Evolutionary conservation across 345 rosid species (phyloP).

Genomic region (Camelina sativa): DNA sequence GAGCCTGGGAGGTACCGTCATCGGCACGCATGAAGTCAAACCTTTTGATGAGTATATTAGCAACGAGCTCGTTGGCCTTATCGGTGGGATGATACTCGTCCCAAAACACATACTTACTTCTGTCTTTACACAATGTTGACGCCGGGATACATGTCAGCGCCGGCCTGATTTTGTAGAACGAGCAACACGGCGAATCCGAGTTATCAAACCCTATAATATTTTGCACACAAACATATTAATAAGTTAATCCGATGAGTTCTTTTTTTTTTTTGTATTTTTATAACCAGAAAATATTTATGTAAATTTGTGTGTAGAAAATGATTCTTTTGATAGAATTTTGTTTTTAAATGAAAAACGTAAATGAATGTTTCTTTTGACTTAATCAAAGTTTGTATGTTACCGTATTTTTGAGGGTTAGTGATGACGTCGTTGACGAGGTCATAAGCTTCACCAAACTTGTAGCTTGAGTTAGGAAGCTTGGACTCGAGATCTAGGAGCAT

Average conservation of each 20-base stretch:
- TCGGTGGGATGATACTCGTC: slow-evolving; percentile 98
- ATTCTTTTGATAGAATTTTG: no score
- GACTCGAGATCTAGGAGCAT: slow-evolving; percentile 50
- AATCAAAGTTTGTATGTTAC: slow-evolving; percentile 38
- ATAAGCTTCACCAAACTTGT: slow-evolving; percentile 84
- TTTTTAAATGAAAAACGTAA: not conserved
- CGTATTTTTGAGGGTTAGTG: slow-evolving; percentile 67
- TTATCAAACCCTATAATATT: slow-evolving; percentile 64
- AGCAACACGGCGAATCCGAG: slow-evolving; percentile 89
- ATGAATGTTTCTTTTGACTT: not conserved
- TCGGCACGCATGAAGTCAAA: slow-evolving; percentile 57
- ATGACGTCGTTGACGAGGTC: slow-evolving; percentile 79
- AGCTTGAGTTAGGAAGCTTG: slow-evolving; percentile 58
- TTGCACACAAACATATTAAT: not conserved
- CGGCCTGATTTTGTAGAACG: slow-evolving; percentile 79
- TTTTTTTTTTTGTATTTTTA: no score
- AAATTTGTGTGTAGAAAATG: not conserved
- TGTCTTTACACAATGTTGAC: slow-evolving; percentile 75
- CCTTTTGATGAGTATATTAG: slow-evolving; percentile 78
- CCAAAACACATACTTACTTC: slow-evolving; percentile 95
- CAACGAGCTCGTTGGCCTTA: slow-evolving; percentile 74
- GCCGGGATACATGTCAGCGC: slow-evolving; percentile 90
- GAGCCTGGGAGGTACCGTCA: slow-evolving; percentile 43
- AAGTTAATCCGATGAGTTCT: not conserved
- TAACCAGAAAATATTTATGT: no score